Evolutionary conservation across 805 yeast genomes (phyloP).

Genomic region (Candida mattraensis): DNA sequence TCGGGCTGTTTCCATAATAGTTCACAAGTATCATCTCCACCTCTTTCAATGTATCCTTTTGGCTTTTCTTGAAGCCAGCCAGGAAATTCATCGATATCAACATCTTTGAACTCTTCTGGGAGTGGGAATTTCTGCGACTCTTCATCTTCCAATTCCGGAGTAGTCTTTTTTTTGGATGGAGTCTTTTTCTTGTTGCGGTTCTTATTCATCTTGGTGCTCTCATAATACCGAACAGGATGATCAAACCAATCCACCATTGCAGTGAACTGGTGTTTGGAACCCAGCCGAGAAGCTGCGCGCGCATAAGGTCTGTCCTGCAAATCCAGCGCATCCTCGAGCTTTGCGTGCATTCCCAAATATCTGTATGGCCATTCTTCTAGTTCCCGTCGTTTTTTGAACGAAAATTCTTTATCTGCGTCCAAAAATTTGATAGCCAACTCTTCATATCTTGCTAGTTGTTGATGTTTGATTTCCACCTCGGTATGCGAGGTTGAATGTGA

Average conservation of each 20-base stretch:
- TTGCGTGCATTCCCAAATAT: conserved; percentile 73
- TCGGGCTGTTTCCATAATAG: conserved; percentile 63
- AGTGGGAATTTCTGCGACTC: conserved; percentile 29
- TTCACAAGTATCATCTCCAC: conserved; percentile 64
- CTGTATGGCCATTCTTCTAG: conserved; percentile 81
- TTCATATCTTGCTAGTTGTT: conserved; percentile 52
- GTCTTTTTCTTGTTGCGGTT: conserved; percentile 21
- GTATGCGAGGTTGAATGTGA: conserved; percentile 6
- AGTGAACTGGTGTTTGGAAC: conserved; percentile 70
- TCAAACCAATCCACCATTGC: conserved; percentile 64
- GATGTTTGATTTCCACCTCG: conserved; percentile 4
- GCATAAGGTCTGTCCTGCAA: conserved; percentile 78
- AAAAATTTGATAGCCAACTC: conserved; percentile 54
- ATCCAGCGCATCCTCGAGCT: conserved; percentile 75
- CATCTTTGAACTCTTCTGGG: conserved; percentile 46
- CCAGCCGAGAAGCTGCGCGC: conserved; percentile 73
- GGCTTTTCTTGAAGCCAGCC: conserved; percentile 81
- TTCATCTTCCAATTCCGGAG: conserved; percentile 21
- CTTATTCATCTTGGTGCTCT: conserved; percentile 21
- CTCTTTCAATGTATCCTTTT: conserved; percentile 80
- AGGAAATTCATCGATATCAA: conserved; percentile 51
- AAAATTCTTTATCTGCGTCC: conserved; percentile 40
- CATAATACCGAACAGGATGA: conserved; percentile 68
- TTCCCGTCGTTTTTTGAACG: conserved; percentile 48
- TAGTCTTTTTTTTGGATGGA: conserved; percentile 27